Percentiles rank a stretch among this genome's conserved stretches.
These are phyloP conservation scores for Nemania bipapillata DNA, from an alignment of 2,329 filamentous ascomycete genomes.

Conservation along the genomic window DNA sequence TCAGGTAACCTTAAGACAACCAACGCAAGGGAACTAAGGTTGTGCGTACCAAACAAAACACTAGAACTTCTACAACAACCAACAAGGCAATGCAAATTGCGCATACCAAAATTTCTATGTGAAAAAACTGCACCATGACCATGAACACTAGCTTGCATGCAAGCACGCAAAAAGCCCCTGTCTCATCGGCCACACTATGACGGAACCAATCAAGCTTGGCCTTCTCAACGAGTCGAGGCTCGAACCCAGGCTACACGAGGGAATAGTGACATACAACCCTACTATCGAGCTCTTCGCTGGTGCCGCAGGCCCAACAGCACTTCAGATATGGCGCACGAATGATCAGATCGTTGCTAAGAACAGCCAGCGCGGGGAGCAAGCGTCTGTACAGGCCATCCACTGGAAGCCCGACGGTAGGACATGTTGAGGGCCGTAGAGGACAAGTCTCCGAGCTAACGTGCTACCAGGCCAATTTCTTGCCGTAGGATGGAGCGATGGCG, in stretches of 20 bases:
- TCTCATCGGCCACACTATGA: constrained; percentile 42
- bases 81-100: not conserved
- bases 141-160: constrained; percentile 37
- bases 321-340: constrained; percentile 82
- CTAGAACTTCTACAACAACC: not conserved
- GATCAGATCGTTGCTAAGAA: constrained; percentile 72
- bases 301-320: constrained; percentile 72
- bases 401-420: constrained; percentile 75
- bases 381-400: constrained; percentile 61
- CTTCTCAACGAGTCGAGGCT: constrained; percentile 69
- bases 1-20: too few species aligned
- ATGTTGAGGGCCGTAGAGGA: not conserved
- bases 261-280: constrained; percentile 79
- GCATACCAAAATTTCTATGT: not conserved
- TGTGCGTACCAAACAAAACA: not conserved
- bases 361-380: constrained; percentile 57
- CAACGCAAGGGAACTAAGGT: not conserved
- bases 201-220: constrained; percentile 54
- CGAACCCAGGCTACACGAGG: constrained; percentile 63
- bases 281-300: constrained; percentile 85
- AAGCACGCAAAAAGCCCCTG: constrained; percentile 26
- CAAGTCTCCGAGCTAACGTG: not conserved
- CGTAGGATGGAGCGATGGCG: constrained; percentile 79
- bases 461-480: constrained; percentile 15
- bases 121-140: constrained; percentile 38